Evolutionary conservation across 495 filamentous ascomycete genomes (phyloP), one percentile per base, ranked within the genome.

Genomic region (Aspergillus cristatus): DNA sequence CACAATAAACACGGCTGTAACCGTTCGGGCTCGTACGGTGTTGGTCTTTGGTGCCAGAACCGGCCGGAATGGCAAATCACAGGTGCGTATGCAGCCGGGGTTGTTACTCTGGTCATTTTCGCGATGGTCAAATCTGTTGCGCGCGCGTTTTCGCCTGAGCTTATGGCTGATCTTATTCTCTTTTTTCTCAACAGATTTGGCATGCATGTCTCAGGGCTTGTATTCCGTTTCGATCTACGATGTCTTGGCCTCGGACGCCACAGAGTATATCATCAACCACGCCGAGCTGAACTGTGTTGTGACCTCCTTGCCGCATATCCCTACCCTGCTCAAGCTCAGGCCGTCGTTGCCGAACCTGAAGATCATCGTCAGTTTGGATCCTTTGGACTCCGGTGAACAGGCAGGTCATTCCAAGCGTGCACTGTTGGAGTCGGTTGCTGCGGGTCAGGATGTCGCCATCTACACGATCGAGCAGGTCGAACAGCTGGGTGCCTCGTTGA

Each of bases 11-110:
- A 75, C 41, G 82, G 81, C 6, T 67, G 84, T 34, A 43, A 49
- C 40, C 54, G 55, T 25, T 67, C 68, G 7, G 73, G 71, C 22
- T 83, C 90, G 62, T 85, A 91, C 54, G 86, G 81, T 34, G 74
- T 97, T 41, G 91, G 91, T 22, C 63, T 98, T 13, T 98, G 91
- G 91, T 86, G 85, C 40, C 86, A 90, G 65, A 98, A 98, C 59
- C 77, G 91, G 36, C 84, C 90, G 5, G 91, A 98, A 60, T 98
- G 91, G 91, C 91, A 98, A 70, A 82, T 98, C 38, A 79, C 85
- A 32, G 84, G 84, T 86, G 62, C 43, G 72, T 42, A 13, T 30
- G 12, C 4, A n/a, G 12, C n/a, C 11, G 12, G 13, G 11, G 24
- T 6, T 30, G 28, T 12, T n/a, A 30, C 13, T 11, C 13, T n/a